These are phyloP conservation scores for Lactarius deliciosus DNA, from an alignment of 768 basidiomycete genomes.

Conservation along the genomic window DNA sequence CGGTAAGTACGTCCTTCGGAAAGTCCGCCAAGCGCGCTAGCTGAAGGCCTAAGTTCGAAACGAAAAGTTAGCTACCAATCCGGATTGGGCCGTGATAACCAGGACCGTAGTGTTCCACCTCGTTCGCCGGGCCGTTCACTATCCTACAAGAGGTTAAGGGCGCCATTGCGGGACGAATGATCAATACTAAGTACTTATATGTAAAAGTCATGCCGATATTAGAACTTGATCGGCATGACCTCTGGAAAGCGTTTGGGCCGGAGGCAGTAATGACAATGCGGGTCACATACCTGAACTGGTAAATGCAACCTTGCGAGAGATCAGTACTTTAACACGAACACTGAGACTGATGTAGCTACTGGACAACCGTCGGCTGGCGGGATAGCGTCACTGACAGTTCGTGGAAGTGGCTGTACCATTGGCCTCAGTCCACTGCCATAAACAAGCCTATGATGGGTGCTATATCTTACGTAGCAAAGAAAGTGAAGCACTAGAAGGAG, in stretches of 20 bases:
- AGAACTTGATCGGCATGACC: conserved; percentile 49
- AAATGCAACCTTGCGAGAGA: conserved; percentile 65
- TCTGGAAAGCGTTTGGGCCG: conserved; percentile 39
- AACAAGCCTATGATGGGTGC: not conserved
- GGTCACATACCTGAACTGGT: conserved; percentile 36
- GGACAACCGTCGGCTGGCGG: conserved; percentile 73
- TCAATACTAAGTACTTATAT: conserved; percentile 56
- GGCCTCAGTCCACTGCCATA: not conserved
- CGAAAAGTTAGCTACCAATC: conserved; percentile 1
- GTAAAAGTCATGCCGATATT: conserved; percentile 72
- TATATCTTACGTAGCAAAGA: conserved; percentile 79
- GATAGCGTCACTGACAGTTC: conserved; percentile 79
- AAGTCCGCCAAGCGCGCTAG: conserved; percentile 87
- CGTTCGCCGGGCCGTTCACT: conserved; percentile 65
- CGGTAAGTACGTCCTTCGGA: conserved; percentile 64
- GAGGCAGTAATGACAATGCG: too few relatives aligned
- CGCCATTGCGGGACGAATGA: not conserved
- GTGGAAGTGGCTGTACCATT: conserved; percentile 60
- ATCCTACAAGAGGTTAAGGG: conserved; percentile 48
- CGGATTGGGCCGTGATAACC: not conserved
- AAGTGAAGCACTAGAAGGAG: conserved; percentile 65
- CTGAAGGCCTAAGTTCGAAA: conserved; percentile 63
- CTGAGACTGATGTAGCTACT: conserved; percentile 47
- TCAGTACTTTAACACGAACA: conserved; percentile 1
- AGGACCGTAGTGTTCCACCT: conserved; percentile 70